Conservation (phyloP, 257 asterid species). For the Thymus quinquecostatus region DNA sequence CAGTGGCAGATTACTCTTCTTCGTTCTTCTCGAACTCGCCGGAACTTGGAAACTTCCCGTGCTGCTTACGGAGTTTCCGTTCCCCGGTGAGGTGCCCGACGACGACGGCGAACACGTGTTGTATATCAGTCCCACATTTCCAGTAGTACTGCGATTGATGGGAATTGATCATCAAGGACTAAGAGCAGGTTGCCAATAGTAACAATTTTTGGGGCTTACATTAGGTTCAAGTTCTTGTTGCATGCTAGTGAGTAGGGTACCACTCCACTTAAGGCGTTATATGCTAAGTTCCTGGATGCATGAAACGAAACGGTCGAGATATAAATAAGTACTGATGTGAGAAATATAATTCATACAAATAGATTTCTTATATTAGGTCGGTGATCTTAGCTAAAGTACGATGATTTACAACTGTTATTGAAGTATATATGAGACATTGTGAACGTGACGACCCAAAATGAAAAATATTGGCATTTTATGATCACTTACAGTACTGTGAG, state of each 20-base stretch:
- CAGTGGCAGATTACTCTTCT: slow-evolving; percentile 29
- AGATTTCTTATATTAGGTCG: too few species aligned
- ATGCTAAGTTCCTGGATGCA: slow-evolving; percentile 44
- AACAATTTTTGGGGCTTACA: slow-evolving; percentile 22
- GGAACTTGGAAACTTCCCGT: neutral
- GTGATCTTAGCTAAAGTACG: too few species aligned
- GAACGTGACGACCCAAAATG: too few species aligned
- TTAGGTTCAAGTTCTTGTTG: slow-evolving; percentile 40
- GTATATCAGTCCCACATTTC: neutral
- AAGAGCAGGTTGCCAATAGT: too few species aligned
- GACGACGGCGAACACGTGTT: slow-evolving; percentile 2
- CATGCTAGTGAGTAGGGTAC: slow-evolving; percentile 50
- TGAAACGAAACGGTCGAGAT: neutral
- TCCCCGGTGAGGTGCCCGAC: slow-evolving; percentile 4
- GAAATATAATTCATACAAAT: too few species aligned
- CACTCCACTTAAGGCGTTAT: slow-evolving; percentile 40
- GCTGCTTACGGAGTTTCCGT: neutral
- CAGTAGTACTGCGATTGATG: slow-evolving; percentile 19
- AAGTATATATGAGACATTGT: too few species aligned
- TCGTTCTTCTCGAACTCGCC: neutral
- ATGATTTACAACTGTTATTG: too few species aligned
- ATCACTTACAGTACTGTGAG: slow-evolving; percentile 51
- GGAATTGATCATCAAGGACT: too few species aligned
- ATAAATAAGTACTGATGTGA: too few species aligned
- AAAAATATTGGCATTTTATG: too few species aligned